Conservation (phyloP, 495 filamentous ascomycete genomes). For the Beverwykella pulmonaria region DNA sequence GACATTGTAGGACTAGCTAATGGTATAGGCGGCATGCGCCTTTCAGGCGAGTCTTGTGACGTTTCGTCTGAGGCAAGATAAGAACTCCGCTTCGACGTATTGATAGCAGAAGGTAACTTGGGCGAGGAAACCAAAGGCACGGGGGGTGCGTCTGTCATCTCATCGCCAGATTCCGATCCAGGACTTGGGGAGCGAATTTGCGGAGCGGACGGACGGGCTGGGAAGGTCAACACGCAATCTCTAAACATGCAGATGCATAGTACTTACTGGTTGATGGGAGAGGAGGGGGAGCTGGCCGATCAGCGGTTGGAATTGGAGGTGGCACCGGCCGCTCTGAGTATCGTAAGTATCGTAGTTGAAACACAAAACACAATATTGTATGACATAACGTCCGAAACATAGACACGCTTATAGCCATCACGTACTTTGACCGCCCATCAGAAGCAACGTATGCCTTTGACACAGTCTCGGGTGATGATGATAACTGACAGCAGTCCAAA, state of each 20-base stretch:
- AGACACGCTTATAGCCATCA: constrained; percentile 37
- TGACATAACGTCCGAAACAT: constrained; percentile 9
- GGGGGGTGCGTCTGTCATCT: constrained; percentile 55
- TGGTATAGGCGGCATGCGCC: constrained; percentile 52
- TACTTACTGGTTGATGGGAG: constrained; percentile 43
- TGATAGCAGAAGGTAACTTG: constrained; percentile 35
- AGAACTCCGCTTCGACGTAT: constrained; percentile 38
- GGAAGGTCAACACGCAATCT: neutral
- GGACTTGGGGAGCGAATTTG: constrained; percentile 65
- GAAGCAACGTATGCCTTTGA: constrained; percentile 25
- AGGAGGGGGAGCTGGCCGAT: constrained; percentile 58
- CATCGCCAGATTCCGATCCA: constrained; percentile 92
- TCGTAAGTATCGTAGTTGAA: constrained; percentile 20
- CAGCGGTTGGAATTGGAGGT: constrained; percentile 52
- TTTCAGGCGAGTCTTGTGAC: constrained; percentile 55
- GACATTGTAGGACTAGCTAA: constrained; percentile 47
- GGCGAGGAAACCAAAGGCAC: constrained; percentile 34
- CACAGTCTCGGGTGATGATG: constrained; percentile 21
- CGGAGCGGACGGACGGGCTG: constrained; percentile 54
- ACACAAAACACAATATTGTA: neutral
- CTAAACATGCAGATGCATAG: neutral
- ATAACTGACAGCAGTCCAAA: constrained; percentile 22
- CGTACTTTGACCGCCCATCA: constrained; percentile 35
- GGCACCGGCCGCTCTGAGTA: constrained; percentile 52
- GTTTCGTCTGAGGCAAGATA: constrained; percentile 45